Base-by-base conservation (phyloP, 306 rosid species). In the Elaeagnus macrophylla region DNA sequence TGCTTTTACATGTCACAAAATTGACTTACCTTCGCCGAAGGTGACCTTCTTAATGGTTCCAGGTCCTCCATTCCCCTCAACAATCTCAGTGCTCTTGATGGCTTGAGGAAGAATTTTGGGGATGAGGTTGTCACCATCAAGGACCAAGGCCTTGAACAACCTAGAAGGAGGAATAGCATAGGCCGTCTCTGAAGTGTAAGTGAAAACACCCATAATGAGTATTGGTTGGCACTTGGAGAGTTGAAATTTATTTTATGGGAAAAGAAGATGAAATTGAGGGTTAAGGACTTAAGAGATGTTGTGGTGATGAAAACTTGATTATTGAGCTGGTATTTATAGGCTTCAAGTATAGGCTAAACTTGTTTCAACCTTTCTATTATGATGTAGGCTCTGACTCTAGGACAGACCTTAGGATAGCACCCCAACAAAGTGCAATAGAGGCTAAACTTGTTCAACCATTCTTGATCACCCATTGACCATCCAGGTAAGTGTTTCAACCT, bases 1-100 rank as follows among this genome's bases (percentile, higher is more conserved):
- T 20, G 32, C 2, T 20, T 20, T 20, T 4, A 20, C 3, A 4
- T 20, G 32, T 20, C 32, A 1, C 32, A 2, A 1, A 17, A 40
- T 9, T 67, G 6, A 68, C 81, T 77, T 69, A 32, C 84, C 86
- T 70, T 60, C 68, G 66, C 54, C 43, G 0, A 45, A 45, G 49
- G n/a, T 15, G 8, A 79, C 42, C 62, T 74, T 84, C 75, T 76
- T 84, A 64, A 76, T 61, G 61, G 85, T 67, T 63, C 86, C 85
- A 8, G 72, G 69, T 0, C 62, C 83, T 51, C 88, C 88, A 67
- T 59, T 53, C 48, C 88, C 94, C 67, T 78, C 56, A 6, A 66
- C 16, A 46, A 62, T 15, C 41, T 69, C 86, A 45, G 57, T 12
- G 37, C 68, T 55, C 6, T 72, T 53, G 11, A 79, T 39, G 20